Evolutionary conservation across 1,284 basidiomycete genomes (phyloP), one percentile per base, ranked within the genome.

Genomic region (Tylopilus sp.): DNA sequence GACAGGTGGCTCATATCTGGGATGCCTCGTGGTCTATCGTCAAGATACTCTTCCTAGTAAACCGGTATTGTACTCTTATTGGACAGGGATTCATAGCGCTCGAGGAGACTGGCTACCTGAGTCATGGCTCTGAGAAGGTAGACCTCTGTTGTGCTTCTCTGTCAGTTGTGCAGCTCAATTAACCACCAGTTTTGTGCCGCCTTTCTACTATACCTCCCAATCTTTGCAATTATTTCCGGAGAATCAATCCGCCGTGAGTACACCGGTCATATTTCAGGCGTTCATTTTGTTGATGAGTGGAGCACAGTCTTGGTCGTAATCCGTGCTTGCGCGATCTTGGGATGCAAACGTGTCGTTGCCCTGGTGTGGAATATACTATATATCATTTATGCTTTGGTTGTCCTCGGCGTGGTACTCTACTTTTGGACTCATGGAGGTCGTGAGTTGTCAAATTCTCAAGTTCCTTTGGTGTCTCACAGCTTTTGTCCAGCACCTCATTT

Each of bases 221-320:
- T 50, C 11, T 58, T 57, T 47, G 17, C 35, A 5, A 33, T 64
- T 31, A 22, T 64, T 8, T 61, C 63, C 1, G 55, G 57, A 17
- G 64, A 67, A 44, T 62, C 63, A 0, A 54, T 66, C 10, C 67
- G 64, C 7, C 43, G 64, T 69, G 41, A 58, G 64, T 48, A 31
- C 37, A 4, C 25, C 20, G 14, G 7, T 28, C 1, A 11, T 6
- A 5, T 35, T 0, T 17, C 3, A 39, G 29, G 20, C 3, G 6
- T 28, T 5, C 11, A 24, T 20, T 31, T 44, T 45, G n/a, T 20
- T 43, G n/a, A 62, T 14, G 3, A n/a, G 14, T n/a, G 0, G 7
- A n/a, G 7, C 26, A 3, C 26, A 67, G 64, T 66, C 13, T 48
- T 66, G 35, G 66, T 69, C 14, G 43, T 55, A 4, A 48, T 66